These are phyloP conservation scores for Prunus mira DNA, from an alignment of 306 rosid species.

Conservation along the genomic window DNA sequence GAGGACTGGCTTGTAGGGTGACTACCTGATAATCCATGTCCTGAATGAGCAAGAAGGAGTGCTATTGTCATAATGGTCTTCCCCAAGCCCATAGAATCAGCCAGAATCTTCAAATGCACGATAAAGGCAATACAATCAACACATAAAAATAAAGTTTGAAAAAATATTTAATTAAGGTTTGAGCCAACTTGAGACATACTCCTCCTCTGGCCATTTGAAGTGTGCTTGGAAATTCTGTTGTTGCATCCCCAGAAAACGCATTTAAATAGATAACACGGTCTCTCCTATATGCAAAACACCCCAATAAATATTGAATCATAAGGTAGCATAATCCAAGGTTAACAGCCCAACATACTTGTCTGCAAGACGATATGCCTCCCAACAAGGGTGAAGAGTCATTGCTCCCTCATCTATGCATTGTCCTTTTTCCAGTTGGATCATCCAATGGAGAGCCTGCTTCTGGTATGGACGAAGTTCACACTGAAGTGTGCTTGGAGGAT, in stretches of 20 bases:
- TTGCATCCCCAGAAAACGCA: conserved; percentile 91
- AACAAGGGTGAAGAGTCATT: conserved; percentile 91
- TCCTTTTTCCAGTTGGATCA: conserved; percentile 85
- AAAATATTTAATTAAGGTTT: conserved; percentile 4
- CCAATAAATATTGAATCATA: conserved; percentile 17
- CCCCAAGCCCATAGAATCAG: conserved; percentile 99
- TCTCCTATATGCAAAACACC: conserved; percentile 48
- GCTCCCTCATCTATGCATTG: conserved; percentile 53
- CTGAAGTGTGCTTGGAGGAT: conserved; percentile 68
- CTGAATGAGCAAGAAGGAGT: conserved; percentile 71
- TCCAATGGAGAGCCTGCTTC: conserved; percentile 91
- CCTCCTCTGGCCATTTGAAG: conserved; percentile 96
- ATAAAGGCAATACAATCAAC: conserved; percentile 27
- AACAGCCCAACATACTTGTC: conserved; percentile 55
- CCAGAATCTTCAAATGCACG: conserved; percentile 70
- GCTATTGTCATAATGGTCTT: conserved; percentile 96
- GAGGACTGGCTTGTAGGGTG: conserved; percentile 38
- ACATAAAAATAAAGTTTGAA: conserved; percentile 4
- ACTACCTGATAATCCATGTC: conserved; percentile 50
- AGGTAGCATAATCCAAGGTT: conserved; percentile 8
- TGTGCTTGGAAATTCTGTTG: conserved; percentile 88
- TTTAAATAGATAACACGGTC: conserved; percentile 69
- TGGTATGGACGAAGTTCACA: conserved; percentile 90
- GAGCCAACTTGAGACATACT: conserved; percentile 50
- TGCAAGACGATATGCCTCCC: conserved; percentile 84